Evolutionary conservation across 2,329 filamentous ascomycete species (phyloP), one percentile per base, ranked within the genome.

Genomic region (Byssoonygena ceratinophila): DNA sequence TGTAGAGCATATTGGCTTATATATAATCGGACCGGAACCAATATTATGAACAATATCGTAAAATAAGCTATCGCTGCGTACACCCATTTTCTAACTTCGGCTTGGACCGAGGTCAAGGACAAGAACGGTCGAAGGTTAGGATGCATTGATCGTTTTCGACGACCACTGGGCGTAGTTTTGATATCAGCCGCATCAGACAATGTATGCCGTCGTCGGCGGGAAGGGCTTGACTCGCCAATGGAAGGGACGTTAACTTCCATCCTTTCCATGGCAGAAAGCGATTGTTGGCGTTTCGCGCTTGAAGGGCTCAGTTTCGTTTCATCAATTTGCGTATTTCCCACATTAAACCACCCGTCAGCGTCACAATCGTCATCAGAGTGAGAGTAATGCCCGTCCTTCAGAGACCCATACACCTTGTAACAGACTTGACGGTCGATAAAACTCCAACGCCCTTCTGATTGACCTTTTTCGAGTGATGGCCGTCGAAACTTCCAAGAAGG

Each of bases 401-500:
- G 25, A 22, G 44, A 40, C 3, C n/a, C 50, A 29, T 52, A 76
- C 50, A 82, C 64, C 31, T 69, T 72, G 40, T 73, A 70, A 62
- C 76, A 76, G 0, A 76, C 67, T 54, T 76, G 59, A 57, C 69
- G 59, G 58, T 74, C 62, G 53, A 70, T 65, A 60, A 68, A 50
- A 56, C 69, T 67, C 60, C 75, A 62, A 58, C 73, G 58, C 59
- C 65, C 56, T 56, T 66, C 60, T 32, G 63, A 55, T 53, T 68
- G 66, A 59, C 69, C 67, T 52, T 64, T 62, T 4, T 60, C 61
- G 27, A 63, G 64, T 1, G 71, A 66, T 16, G 75, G 71, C 52
- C 82, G 80, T 60, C 81, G 79, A 61, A 97, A 90, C 40, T 90
- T 85, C 88, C 91, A 96, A 60, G 82, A 88, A 1, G 92, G 92